Conservation (phyloP, 225 moss, liverwort and hornwort species). For the Bryum argenteum region DNA sequence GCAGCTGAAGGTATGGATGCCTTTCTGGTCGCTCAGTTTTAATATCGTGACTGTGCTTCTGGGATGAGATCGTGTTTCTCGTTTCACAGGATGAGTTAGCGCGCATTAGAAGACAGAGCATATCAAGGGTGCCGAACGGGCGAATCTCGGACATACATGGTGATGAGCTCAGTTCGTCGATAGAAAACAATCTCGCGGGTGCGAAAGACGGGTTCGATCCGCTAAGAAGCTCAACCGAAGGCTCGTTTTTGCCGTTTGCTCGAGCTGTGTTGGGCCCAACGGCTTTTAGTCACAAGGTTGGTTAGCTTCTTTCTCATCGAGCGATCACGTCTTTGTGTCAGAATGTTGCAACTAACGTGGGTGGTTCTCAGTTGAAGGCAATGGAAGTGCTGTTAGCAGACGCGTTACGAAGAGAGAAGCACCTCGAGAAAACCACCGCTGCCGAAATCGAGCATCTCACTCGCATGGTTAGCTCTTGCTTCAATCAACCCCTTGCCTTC, state of each 20-base stretch:
- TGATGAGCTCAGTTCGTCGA: slow-evolving; percentile 28
- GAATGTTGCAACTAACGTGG: not conserved
- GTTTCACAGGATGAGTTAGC: slow-evolving; percentile 70
- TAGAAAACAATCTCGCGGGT: slow-evolving; percentile 26
- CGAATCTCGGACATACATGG: slow-evolving; percentile 29
- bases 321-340: slow-evolving; percentile 6
- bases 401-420: slow-evolving; percentile 75
- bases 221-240: slow-evolving; percentile 46
- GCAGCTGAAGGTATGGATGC: slow-evolving; percentile 63
- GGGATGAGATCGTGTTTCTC: not conserved
- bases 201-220: slow-evolving; percentile 44
- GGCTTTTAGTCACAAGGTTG: slow-evolving; percentile 53
- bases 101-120: slow-evolving; percentile 78
- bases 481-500: not conserved
- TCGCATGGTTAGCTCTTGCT: slow-evolving; percentile 57
- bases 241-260: slow-evolving; percentile 60
- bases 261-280: slow-evolving; percentile 51
- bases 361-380: slow-evolving; percentile 47
- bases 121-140: slow-evolving; percentile 64
- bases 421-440: slow-evolving; percentile 52
- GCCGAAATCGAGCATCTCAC: slow-evolving; percentile 81
- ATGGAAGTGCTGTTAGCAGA: slow-evolving; percentile 78
- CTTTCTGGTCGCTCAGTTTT: not conserved
- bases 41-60: not conserved
- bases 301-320: slow-evolving; percentile 10